Conservation (phyloP, 2,329 filamentous ascomycete genomes). For the Pseudogymnoascus sp. region DNA sequence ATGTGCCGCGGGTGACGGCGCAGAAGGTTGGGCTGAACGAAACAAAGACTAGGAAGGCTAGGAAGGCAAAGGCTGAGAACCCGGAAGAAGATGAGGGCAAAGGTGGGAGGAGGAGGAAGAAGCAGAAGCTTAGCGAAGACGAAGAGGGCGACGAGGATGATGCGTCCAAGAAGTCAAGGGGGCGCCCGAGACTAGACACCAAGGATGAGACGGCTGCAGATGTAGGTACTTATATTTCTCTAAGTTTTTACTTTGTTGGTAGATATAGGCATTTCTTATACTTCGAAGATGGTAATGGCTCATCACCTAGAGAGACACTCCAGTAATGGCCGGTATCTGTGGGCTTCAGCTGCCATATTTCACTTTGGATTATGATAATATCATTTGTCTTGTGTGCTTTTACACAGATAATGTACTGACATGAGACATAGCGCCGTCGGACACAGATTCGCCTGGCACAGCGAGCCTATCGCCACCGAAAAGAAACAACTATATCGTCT, state of each 20-base stretch:
- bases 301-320: background rate
- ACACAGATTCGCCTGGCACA: conserved; percentile 84
- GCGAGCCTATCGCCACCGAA: conserved; percentile 73
- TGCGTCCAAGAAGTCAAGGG: conserved; percentile 54
- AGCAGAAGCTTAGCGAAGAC: conserved; percentile 29
- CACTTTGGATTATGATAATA: background rate
- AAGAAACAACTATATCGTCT: conserved; percentile 69
- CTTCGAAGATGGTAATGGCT: background rate
- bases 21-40: background rate
- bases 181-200: conserved; percentile 66
- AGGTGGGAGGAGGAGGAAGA: conserved; percentile 25
- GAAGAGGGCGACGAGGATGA: conserved; percentile 35
- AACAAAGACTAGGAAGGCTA: conserved; percentile 2
- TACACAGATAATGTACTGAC: conserved; percentile 14
- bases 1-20: background rate
- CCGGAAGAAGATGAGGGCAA: conserved; percentile 18
- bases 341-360: background rate
- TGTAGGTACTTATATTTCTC: conserved; percentile 43
- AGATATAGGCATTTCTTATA: conserved; percentile 12
- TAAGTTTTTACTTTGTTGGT: conserved; percentile 13
- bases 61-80: conserved; percentile 16
- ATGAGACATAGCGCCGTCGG: conserved; percentile 53
- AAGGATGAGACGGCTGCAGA: conserved; percentile 70
- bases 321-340: background rate
- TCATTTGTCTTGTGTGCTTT: background rate